These are phyloP conservation scores for Luffa aegyptiaca DNA, from an alignment of 306 rosid genomes.

Conservation along the genomic window DNA sequence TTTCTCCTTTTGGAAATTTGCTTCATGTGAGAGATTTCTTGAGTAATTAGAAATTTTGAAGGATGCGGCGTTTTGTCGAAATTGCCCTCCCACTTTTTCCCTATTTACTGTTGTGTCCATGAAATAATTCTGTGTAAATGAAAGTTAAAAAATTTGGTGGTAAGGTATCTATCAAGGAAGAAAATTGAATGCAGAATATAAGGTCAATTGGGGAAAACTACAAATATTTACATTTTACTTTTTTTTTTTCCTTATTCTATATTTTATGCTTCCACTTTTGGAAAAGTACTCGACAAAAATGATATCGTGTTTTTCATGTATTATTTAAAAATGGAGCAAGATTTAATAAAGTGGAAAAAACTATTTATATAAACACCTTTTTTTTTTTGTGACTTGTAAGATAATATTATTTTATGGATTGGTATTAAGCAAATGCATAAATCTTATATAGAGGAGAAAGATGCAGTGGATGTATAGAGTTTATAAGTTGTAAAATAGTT, in stretches of 20 bases:
- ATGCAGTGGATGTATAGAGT: no score
- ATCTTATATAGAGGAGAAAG: not conserved
- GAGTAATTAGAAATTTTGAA: not conserved
- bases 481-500: no score
- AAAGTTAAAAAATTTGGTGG: no score
- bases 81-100: not conserved
- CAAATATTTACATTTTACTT: no score
- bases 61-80: not conserved
- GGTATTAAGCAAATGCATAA: not conserved
- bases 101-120: not conserved
- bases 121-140: not conserved
- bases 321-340: not conserved
- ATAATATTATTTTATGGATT: not conserved
- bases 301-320: not conserved
- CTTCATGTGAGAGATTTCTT: no score
- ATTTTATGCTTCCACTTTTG: not conserved
- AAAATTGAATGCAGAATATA: no score
- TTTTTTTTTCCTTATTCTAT: not conserved
- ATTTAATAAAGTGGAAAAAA: not conserved
- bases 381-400: not conserved
- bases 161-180: no score
- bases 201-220: no score
- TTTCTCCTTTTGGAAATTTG: slow-evolving; percentile 9
- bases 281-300: not conserved
- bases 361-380: not conserved